Evolutionary conservation across 441 rosid species (phyloP).

Genomic region (Adansonia madagascariensis): DNA sequence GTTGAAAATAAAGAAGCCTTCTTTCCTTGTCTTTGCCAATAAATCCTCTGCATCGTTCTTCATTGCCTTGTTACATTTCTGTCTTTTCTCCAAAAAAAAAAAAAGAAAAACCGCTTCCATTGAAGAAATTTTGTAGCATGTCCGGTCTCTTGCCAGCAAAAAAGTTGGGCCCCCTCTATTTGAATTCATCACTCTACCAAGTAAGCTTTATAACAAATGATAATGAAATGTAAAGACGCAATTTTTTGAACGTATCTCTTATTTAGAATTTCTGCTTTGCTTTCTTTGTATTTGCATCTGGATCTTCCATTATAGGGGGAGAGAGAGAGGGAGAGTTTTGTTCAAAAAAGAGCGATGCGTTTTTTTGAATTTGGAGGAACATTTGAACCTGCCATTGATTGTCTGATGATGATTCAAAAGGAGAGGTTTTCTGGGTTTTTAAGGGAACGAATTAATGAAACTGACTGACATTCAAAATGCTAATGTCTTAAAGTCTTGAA

Average conservation of each 20-base stretch:
- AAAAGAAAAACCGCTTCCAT: background rate
- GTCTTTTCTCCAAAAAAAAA: background rate
- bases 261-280: background rate
- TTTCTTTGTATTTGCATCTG: constrained; percentile 8
- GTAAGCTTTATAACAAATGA: background rate
- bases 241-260: background rate
- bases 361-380: constrained; percentile 4
- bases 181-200: constrained; percentile 6
- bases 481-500: background rate
- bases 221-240: background rate
- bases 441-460: constrained; percentile 10
- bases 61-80: background rate
- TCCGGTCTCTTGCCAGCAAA: background rate
- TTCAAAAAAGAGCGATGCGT: background rate
- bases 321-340: background rate
- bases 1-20: background rate
- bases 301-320: background rate
- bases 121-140: constrained; percentile 12
- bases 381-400: constrained; percentile 15
- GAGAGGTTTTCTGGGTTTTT: background rate
- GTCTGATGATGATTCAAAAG: constrained; percentile 12
- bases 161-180: constrained; percentile 5
- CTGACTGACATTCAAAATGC: constrained; percentile 6
- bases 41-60: constrained; percentile 15
- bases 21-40: constrained; percentile 3